These are phyloP conservation scores for Rhinocladiella similis DNA, from an alignment of 2,329 filamentous ascomycete genomes.

Conservation along the genomic window DNA sequence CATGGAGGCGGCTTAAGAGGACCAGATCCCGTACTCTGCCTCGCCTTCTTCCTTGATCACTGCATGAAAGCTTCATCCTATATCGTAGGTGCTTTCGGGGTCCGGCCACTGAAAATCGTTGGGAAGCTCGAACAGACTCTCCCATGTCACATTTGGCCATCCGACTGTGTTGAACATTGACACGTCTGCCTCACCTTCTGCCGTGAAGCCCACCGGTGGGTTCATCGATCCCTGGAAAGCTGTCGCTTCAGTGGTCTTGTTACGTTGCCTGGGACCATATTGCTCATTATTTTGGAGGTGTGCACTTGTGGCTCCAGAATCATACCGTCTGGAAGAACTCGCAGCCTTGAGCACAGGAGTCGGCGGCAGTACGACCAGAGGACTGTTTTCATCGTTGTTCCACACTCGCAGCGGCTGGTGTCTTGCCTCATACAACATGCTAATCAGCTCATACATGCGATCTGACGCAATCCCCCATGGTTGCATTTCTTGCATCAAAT, in stretches of 20 bases:
- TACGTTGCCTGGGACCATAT: too few relatives aligned
- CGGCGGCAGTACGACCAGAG: slow-evolving; percentile 4
- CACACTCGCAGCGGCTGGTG: slow-evolving; percentile 14
- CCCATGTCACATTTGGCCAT: slow-evolving; percentile 14
- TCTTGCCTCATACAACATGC: slow-evolving; percentile 8
- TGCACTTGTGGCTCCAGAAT: too few relatives aligned
- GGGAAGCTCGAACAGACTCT: slow-evolving; percentile 15
- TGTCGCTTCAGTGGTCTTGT: too few relatives aligned
- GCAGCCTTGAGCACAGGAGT: not conserved
- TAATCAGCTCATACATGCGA: slow-evolving; percentile 14
- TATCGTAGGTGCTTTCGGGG: slow-evolving; percentile 1
- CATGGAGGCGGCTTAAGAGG: too few relatives aligned
- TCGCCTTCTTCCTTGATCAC: too few relatives aligned
- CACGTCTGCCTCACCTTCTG: not conserved
- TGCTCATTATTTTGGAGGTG: too few relatives aligned
- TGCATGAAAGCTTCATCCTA: not conserved
- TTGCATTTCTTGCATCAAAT: slow-evolving; percentile 15
- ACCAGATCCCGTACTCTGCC: too few relatives aligned
- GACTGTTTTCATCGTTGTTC: slow-evolving; percentile 15
- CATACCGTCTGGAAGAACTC: too few relatives aligned
- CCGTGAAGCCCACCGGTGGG: too few relatives aligned
- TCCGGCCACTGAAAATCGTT: slow-evolving; percentile 16
- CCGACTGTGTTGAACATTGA: slow-evolving; percentile 12
- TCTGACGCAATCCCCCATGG: slow-evolving; percentile 13
- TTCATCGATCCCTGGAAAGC: too few relatives aligned